Base-by-base conservation (phyloP, 306 rosid genomes). In the Trifolium dubium region DNA sequence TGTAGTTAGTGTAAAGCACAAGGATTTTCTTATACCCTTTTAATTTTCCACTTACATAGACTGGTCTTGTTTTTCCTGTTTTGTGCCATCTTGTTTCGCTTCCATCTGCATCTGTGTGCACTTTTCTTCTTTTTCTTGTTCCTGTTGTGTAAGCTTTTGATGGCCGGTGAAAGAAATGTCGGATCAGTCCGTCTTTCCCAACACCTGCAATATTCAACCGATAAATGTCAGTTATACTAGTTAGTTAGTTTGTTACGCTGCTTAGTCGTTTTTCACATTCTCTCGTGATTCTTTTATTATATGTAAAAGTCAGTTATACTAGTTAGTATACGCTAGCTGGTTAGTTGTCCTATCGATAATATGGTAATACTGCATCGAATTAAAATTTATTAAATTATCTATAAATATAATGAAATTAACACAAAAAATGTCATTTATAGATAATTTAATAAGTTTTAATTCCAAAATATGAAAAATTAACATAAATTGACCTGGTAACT, bases 1-100 rank as follows among this genome's bases (percentile, higher is more conserved):
- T 91, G 78, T 90, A 90, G 78, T 90, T 90, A 3, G 91, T 86
- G 87, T 90, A 90, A 3, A 90, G 92, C n/a, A 90, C 96, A 8
- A 90, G 89, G 51, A 90, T 90, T 79, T 90, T 90, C 75, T 90
- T 90, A 80, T 79, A 88, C 10, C 96, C 96, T 82, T 86, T 85
- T 28, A 86, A 67, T 64, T 74, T 77, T 23, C 81, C 80, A 64
- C 37, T 37, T 23, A 65, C 47, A 30, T 58, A 80, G 40, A 87
- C 83, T 68, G 91, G 85, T 74, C 89, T 87, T 0, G 91, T 87
- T 64, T 87, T 87, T 6, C 91, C 91, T 43, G 91, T 87, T 79
- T 87, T 87, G 68, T 87, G 91, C 91, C 91, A 87, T 60, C 91
- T 55, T 3, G 91, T 87, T 67, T 87, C 91, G n/a, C 91, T 81